Evolutionary conservation across 225 moss, liverwort and hornwort species (phyloP).

Genomic region (Sphagnum tenellum): DNA sequence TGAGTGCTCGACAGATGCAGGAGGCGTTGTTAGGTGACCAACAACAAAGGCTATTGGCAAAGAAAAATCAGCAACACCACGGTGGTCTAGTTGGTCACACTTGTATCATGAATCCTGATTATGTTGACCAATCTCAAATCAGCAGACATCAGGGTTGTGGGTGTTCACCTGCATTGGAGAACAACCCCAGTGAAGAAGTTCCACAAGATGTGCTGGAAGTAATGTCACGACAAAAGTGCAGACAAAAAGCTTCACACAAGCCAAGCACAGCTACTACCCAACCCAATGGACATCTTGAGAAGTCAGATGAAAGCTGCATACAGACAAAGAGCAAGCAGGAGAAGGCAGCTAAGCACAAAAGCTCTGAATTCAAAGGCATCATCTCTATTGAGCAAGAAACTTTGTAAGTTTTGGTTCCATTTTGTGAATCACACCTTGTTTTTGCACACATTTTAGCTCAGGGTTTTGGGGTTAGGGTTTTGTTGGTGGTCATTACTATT

Average conservation of each 20-base stretch:
- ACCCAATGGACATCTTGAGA: slow-evolving; percentile 17
- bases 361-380: slow-evolving; percentile 28
- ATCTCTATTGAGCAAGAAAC: slow-evolving; percentile 33
- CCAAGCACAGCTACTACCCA: slow-evolving; percentile 4
- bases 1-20: background rate
- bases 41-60: slow-evolving; percentile 8
- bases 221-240: slow-evolving; percentile 19
- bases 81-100: slow-evolving; percentile 28
- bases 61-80: slow-evolving; percentile 31
- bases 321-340: slow-evolving; percentile 10
- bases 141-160: slow-evolving; percentile 10
- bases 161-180: slow-evolving; percentile 17
- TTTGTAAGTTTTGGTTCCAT: slow-evolving; percentile 18
- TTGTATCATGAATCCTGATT: slow-evolving; percentile 8
- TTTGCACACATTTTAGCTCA: no score
- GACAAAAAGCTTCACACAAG: slow-evolving; percentile 27
- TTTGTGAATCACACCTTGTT: background rate
- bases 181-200: slow-evolving; percentile 16
- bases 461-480: no score
- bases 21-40: slow-evolving; percentile 5
- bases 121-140: slow-evolving; percentile 10
- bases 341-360: slow-evolving; percentile 28
- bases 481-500: no score
- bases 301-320: slow-evolving; percentile 22
- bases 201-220: slow-evolving; percentile 11